Conservation (phyloP, 208 protist genomes). For the Strigomonas culicis region DNA sequence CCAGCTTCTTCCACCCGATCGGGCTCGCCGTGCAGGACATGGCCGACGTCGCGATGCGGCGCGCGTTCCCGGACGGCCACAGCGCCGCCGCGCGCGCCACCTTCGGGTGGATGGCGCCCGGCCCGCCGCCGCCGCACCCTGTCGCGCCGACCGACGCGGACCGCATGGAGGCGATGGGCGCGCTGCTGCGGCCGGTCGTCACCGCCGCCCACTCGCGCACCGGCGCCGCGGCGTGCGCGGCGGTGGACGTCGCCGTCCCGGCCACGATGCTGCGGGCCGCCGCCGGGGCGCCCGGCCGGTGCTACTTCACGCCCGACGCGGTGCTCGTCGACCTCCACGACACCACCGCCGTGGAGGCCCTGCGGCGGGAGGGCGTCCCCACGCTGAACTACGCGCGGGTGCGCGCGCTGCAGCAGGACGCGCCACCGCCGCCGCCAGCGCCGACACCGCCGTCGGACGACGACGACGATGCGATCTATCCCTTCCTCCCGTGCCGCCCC, state of each 20-base stretch:
- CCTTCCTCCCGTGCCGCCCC: background rate
- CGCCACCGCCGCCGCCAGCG: too few species aligned
- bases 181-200: background rate
- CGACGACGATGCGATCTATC: background rate
- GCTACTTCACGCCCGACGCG: constrained; percentile 6
- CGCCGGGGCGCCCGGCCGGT: background rate
- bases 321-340: constrained; percentile 14
- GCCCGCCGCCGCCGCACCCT: background rate
- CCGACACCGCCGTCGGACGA: too few species aligned
- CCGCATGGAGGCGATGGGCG: too few species aligned
- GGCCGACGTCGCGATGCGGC: background rate
- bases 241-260: constrained; percentile 3
- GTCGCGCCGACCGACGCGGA: too few species aligned
- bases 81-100: too few species aligned
- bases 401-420: too few species aligned
- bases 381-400: too few species aligned
- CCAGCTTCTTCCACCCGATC: constrained; percentile 61
- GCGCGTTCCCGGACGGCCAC: background rate
- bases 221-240: constrained; percentile 4
- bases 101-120: background rate
- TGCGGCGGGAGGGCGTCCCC: background rate
- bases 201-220: background rate
- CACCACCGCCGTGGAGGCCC: background rate
- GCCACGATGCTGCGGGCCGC: background rate
- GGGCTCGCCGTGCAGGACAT: constrained; percentile 30